These are phyloP conservation scores for Cyclocybe aegerita DNA, from an alignment of 768 basidiomycete species.

Conservation along the genomic window DNA sequence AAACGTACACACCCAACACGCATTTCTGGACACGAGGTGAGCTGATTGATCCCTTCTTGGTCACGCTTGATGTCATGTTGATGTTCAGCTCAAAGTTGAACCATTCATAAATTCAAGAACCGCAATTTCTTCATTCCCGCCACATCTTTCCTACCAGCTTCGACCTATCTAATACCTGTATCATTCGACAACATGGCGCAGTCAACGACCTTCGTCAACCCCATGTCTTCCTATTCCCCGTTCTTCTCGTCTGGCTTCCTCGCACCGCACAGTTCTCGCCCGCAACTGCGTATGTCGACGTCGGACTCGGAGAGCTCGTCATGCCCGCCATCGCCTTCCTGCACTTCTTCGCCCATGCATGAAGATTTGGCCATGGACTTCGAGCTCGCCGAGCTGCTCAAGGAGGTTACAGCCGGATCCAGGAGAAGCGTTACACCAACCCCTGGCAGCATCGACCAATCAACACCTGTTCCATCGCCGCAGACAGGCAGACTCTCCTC, in stretches of 20 bases:
- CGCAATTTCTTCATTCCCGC: too few relatives aligned
- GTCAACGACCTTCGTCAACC: slow-evolving; percentile 7
- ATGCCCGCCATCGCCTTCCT: slow-evolving; percentile 3
- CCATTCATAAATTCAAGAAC: too few relatives aligned
- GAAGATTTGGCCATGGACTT: slow-evolving; percentile 10
- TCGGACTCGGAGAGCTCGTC: slow-evolving; percentile 24
- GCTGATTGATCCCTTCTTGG: too few relatives aligned
- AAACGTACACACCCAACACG: too few relatives aligned
- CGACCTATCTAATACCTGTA: too few relatives aligned
- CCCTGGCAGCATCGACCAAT: slow-evolving; percentile 9
- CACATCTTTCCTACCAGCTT: too few relatives aligned
- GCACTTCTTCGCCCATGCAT: slow-evolving; percentile 6
- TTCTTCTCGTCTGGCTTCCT: slow-evolving; percentile 74
- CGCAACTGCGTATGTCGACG: slow-evolving; percentile 14
- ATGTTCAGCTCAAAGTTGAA: too few relatives aligned
- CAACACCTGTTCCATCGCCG: slow-evolving; percentile 16
- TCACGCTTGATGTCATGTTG: too few relatives aligned
- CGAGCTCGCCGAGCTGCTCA: slow-evolving; percentile 19
- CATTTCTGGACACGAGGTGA: too few relatives aligned
- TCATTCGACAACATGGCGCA: slow-evolving; percentile 6
- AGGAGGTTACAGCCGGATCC: slow-evolving; percentile 28
- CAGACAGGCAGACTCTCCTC: background rate
- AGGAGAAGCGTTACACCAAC: background rate
- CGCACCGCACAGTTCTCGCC: slow-evolving; percentile 38
- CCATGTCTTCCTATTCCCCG: slow-evolving; percentile 50